A percentile compares a stretch with the other conserved stretches of the same genome.
phyloP scores from a whole-genome alignment of 176 grass and related monocot species.

The Saccharum spontaneum region DNA sequence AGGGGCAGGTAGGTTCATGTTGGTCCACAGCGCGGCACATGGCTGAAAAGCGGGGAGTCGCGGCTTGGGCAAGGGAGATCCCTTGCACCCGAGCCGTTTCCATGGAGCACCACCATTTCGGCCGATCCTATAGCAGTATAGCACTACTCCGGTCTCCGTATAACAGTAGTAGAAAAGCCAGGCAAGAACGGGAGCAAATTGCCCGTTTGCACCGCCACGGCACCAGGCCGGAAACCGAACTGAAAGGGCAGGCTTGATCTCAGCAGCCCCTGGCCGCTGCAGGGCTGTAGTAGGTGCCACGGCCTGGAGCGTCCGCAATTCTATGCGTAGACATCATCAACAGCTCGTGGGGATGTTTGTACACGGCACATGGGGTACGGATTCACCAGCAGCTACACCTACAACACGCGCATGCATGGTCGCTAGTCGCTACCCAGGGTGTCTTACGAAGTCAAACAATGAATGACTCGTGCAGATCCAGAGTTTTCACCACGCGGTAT shows the following conservation, averaged over 20 bases:
- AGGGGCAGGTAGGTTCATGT: background rate
- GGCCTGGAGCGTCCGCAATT: background rate
- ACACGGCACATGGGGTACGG: background rate
- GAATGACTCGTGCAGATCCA: background rate
- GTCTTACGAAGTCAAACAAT: background rate
- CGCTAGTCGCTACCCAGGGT: background rate
- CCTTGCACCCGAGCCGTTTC: background rate
- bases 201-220: background rate
- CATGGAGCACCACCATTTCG: background rate
- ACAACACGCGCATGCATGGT: background rate
- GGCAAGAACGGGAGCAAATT: background rate
- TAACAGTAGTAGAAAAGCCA: background rate
- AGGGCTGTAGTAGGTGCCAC: background rate
- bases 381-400: background rate
- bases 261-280: background rate
- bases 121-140: background rate
- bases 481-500: too few species aligned
- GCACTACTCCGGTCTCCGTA: too few species aligned
- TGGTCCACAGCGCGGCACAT: background rate
- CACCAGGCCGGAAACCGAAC: background rate
- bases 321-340: background rate
- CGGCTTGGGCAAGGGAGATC: conserved; percentile 17
- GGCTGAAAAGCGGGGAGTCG: background rate
- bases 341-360: conserved; percentile 25
- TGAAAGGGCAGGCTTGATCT: background rate